A percentile compares a stretch with the other conserved stretches of the same genome.
These are phyloP conservation scores for Elsinoe fawcettii DNA, from an alignment of 2,329 filamentous ascomycete genomes.

Conservation along the genomic window DNA sequence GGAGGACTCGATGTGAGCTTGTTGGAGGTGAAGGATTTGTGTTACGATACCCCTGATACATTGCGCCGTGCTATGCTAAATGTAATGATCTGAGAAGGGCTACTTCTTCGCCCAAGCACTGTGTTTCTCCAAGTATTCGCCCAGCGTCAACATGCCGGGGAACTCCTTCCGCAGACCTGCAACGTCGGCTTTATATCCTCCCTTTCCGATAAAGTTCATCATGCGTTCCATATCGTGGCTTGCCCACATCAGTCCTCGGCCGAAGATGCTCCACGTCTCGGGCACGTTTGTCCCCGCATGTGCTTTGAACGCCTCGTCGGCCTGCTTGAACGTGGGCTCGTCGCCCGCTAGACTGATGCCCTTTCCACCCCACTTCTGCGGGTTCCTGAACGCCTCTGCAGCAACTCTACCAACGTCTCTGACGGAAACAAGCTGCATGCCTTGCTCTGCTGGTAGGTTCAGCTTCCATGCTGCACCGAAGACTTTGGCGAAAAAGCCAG, in stretches of 20 bases:
- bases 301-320: constrained; percentile 40
- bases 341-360: constrained; percentile 47
- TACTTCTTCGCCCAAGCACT: constrained; percentile 15
- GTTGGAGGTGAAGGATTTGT: background rate
- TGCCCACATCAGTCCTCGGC: constrained; percentile 33
- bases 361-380: constrained; percentile 38
- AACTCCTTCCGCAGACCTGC: constrained; percentile 35
- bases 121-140: constrained; percentile 18
- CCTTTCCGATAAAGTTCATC: constrained; percentile 42
- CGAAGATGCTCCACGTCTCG: constrained; percentile 36
- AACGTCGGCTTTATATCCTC: constrained; percentile 43
- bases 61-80: background rate
- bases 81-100: background rate
- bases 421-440: constrained; percentile 34
- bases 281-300: constrained; percentile 40
- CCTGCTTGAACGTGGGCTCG: constrained; percentile 42
- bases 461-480: constrained; percentile 41
- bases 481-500: constrained; percentile 41
- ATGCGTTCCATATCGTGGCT: constrained; percentile 30
- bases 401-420: constrained; percentile 47
- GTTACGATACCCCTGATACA: background rate
- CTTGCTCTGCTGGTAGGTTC: constrained; percentile 15
- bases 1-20: constrained; percentile 55
- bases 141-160: constrained; percentile 23
- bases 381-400: constrained; percentile 41